A percentile compares a stretch with the other conserved stretches of the same genome.
These are phyloP conservation scores for Ophioceras dolichostomum DNA, from an alignment of 2,329 filamentous ascomycete species.

Conservation along the genomic window DNA sequence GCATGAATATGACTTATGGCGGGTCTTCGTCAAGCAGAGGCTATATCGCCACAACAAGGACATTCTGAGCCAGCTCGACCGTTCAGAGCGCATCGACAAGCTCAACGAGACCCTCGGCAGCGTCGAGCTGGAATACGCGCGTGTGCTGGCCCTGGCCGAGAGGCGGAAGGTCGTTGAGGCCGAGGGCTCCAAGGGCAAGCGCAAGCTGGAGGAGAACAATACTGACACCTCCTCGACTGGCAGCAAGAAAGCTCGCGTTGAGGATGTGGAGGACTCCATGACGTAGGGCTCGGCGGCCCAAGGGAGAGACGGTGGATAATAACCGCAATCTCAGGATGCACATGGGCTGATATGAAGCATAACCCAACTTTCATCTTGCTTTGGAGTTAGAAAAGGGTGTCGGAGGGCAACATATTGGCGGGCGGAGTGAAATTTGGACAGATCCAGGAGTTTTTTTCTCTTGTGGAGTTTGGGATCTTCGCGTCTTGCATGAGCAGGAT, in stretches of 20 bases:
- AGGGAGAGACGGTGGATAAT: too few species aligned
- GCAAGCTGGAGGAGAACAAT: conserved; percentile 24
- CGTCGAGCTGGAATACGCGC: conserved; percentile 63
- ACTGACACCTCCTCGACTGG: conserved; percentile 8
- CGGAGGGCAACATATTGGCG: too few species aligned
- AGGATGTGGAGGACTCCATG: too few species aligned
- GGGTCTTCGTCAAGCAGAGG: conserved; percentile 63
- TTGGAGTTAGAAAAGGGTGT: too few species aligned
- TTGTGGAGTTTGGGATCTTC: too few species aligned
- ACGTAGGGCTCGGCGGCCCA: too few species aligned
- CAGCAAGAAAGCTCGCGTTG: conserved; percentile 33
- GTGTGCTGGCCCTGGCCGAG: conserved; percentile 40
- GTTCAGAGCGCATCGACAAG: conserved; percentile 56
- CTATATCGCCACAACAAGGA: conserved; percentile 67
- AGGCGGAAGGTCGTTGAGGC: conserved; percentile 18
- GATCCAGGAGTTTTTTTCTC: too few species aligned
- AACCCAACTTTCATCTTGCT: too few species aligned
- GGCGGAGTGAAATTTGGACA: too few species aligned
- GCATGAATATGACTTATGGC: conserved; percentile 58
- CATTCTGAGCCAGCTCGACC: conserved; percentile 55
- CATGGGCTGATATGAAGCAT: too few species aligned
- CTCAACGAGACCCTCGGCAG: conserved; percentile 55
- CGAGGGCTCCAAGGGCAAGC: conserved; percentile 25
- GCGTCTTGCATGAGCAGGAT: too few species aligned
- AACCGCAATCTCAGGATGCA: too few species aligned